Base-by-base conservation (phyloP, 164 flowering plant genomes). In the Warburgia ugandensis region DNA sequence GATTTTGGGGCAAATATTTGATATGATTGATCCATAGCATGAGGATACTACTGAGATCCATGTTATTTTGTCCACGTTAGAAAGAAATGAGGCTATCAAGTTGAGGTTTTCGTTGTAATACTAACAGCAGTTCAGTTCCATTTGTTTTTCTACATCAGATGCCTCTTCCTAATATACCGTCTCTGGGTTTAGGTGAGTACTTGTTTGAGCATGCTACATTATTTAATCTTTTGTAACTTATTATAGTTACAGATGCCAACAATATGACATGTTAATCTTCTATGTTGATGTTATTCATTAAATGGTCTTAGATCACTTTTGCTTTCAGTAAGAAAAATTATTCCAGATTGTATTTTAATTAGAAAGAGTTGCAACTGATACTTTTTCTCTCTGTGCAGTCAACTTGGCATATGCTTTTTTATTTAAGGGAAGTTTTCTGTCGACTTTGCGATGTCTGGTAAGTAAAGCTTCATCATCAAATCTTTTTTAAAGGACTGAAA, bases 111-210 rank as follows among this genome's bases (percentile, higher is more conserved):
- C 79, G 81, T 79, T 68, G 88, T 73, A 9, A 54, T 84, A 55
- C 52, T 94, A 31, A 84, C 83, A 22, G 80, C 84, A 12, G 17
- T 75, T 37, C 96, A 94, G 73, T 94, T 94, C 70, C 99, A 94
- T 68, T 35, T 78, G 64, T 59, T 84, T 61, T 94, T 82, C 78
- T 94, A 94, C 55, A 76, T 83, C 65, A 76, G 92, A 50, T 84
- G 99, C 13, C 96, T 26, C 99, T 94, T 70, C 99, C 99, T 17
- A 89, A 94, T 58, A 71, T 88, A 43, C 69, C 86, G 51, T 91
- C 97, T 16, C 36, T 83, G 56, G 83, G 74, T 35, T 65, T 81
- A 74, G 97, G 97, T 92, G 59, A 74, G n/a, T 60, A 61, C 36
- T 23, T 63, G 50, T 31, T 49, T 39, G 52, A 26, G 12, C 17